These are phyloP conservation scores for Medicago arabica DNA, from an alignment of 306 rosid genomes.

Conservation along the genomic window DNA sequence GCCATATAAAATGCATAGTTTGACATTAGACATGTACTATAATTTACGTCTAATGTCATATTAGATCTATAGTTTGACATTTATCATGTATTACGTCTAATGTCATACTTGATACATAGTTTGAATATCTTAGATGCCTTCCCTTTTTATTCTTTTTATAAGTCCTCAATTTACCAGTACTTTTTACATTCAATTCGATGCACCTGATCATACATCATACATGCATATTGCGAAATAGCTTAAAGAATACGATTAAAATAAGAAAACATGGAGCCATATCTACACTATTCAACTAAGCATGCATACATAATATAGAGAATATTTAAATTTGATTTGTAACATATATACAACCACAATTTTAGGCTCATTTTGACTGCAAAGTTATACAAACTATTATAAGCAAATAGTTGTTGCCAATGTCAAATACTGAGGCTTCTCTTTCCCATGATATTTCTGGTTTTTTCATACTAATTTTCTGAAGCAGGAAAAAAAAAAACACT, in stretches of 20 bases:
- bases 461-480: constrained; percentile 26
- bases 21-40: neutral
- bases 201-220: neutral
- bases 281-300: constrained; percentile 32
- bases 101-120: neutral
- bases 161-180: neutral
- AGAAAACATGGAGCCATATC: constrained; percentile 26
- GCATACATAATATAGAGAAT: constrained; percentile 8
- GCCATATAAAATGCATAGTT: too few relatives aligned
- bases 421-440: neutral
- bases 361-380: constrained; percentile 24
- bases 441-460: constrained; percentile 20
- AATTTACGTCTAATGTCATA: neutral
- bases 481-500: neutral
- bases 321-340: neutral
- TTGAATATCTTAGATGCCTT: too few relatives aligned
- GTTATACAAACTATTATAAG: constrained; percentile 24
- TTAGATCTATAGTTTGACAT: neutral
- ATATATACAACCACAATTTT: constrained; percentile 38
- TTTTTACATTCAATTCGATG: constrained; percentile 17
- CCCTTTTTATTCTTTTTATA: constrained; percentile 4
- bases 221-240: constrained; percentile 5
- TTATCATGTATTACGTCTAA: neutral
- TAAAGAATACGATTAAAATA: constrained; percentile 8
- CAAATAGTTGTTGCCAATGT: constrained; percentile 21